A percentile compares a stretch with the other conserved stretches of the same genome.
These are phyloP conservation scores for Cyberlindnera subsufficiens DNA, from an alignment of 805 yeast species.

Conservation along the genomic window DNA sequence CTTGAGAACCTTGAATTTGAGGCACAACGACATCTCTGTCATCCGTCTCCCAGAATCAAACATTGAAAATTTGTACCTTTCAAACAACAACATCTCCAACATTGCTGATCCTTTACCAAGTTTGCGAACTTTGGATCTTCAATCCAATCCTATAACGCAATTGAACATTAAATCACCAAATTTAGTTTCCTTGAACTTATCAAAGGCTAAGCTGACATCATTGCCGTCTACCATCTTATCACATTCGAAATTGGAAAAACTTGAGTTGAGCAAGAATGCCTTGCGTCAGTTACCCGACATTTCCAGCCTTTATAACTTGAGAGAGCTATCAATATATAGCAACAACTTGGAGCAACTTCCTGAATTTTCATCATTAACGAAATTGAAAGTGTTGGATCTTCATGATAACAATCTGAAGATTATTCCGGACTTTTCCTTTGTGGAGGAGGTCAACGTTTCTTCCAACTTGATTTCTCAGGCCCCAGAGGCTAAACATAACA, in stretches of 20 bases:
- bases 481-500: constrained; percentile 35
- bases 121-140: constrained; percentile 64
- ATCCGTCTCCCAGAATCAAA: constrained; percentile 39
- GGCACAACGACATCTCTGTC: constrained; percentile 56
- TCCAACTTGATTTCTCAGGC: constrained; percentile 46
- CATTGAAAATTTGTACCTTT: constrained; percentile 65
- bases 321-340: constrained; percentile 61
- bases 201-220: constrained; percentile 76
- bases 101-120: constrained; percentile 59
- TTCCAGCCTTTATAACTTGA: constrained; percentile 50
- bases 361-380: constrained; percentile 49
- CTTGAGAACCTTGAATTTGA: constrained; percentile 67
- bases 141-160: constrained; percentile 78
- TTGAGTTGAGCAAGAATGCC: constrained; percentile 78
- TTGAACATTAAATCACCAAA: constrained; percentile 49
- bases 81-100: constrained; percentile 70
- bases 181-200: constrained; percentile 67
- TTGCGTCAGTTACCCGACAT: constrained; percentile 74
- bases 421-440: constrained; percentile 40
- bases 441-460: constrained; percentile 59
- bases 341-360: constrained; percentile 77
- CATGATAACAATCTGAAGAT: constrained; percentile 78
- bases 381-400: constrained; percentile 64
- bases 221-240: constrained; percentile 60
- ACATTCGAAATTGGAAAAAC: constrained; percentile 61